These are phyloP conservation scores for Suhomyces yuchorum DNA, from an alignment of 1,139 yeast species.

Conservation along the genomic window DNA sequence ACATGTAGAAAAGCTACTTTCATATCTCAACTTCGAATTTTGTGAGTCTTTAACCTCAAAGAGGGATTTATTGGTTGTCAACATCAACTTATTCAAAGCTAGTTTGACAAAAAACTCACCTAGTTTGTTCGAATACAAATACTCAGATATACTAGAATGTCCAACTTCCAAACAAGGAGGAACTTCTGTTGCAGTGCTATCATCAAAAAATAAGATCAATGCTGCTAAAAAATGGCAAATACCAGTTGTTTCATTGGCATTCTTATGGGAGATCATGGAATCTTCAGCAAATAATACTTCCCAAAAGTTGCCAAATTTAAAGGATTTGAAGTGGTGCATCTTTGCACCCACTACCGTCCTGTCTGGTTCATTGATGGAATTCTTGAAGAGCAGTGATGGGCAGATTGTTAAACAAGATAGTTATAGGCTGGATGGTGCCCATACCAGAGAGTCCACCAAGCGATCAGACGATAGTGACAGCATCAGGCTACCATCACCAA, in stretches of 20 bases:
- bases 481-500: slow-evolving; percentile 41
- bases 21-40: slow-evolving; percentile 52
- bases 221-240: slow-evolving; percentile 60
- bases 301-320: slow-evolving; percentile 34
- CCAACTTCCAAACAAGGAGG: slow-evolving; percentile 35
- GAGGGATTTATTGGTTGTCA: slow-evolving; percentile 66
- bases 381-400: slow-evolving; percentile 23
- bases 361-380: slow-evolving; percentile 38
- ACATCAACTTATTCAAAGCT: slow-evolving; percentile 52
- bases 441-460: slow-evolving; percentile 1
- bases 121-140: slow-evolving; percentile 38
- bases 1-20: slow-evolving; percentile 68
- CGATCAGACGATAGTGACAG: slow-evolving; percentile 12
- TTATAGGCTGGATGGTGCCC: not conserved
- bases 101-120: slow-evolving; percentile 43
- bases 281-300: slow-evolving; percentile 22
- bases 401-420: not conserved
- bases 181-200: slow-evolving; percentile 38
- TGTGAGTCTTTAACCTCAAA: slow-evolving; percentile 54
- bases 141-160: slow-evolving; percentile 37
- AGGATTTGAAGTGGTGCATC: slow-evolving; percentile 54
- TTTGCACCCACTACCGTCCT: slow-evolving; percentile 42
- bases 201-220: slow-evolving; percentile 54
- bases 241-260: slow-evolving; percentile 58
- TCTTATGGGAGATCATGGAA: slow-evolving; percentile 48